Evolutionary conservation across 192 early-diverging fungal species (phyloP), one percentile per base, ranked within the genome.

Genomic region (Thamnidium elegans): DNA sequence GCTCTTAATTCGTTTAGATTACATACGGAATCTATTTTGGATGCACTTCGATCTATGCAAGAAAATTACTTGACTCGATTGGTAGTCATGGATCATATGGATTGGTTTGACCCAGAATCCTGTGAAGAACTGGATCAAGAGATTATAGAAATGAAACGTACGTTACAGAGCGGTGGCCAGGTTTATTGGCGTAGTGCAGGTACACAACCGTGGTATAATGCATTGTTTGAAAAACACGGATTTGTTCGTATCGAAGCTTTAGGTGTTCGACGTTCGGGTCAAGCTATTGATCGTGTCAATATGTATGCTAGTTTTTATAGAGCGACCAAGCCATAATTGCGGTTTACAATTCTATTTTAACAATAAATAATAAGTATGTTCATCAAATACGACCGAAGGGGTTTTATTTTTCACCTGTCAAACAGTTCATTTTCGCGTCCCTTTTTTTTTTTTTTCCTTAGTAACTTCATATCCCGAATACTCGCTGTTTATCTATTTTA

Each of bases 1-100:
- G 26, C 26, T 20, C 67, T 86, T 13, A 86, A 88, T 39, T 83
- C 87, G 1, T 86, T 94, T 74, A 50, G 81, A 44, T 74, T 94
- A 66, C 92, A 94, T 73, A 94, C 92, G n/a, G 81, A 85, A 45
- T 86, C 86, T n/a, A 92, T 93, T 63, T 64, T 87, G 42, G 75
- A 89, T 26, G 87, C 88, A 7, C 79, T 93, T 15, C 54, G 64
- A 7, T 75, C 74, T 21, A 68, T 92, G 59, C 62, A 32, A 13
- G 81, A 87, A 44, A 85, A 84, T 23, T 88, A 92, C 63, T 72
- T 94, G 13, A 86, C 86, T 54, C 82, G 86, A 50, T 83, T 90
- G 10, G 86, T 92, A 10, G 73, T 93, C 19, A 94, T 94, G 91
- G 92, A 94, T 63, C 92, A 94, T 67, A 84, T 94, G 78, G 91